A percentile compares a stretch with the other conserved stretches of the same genome.
Conservation (phyloP, 495 filamentous ascomycete species). For the Annulohypoxylon maeteangense region DNA sequence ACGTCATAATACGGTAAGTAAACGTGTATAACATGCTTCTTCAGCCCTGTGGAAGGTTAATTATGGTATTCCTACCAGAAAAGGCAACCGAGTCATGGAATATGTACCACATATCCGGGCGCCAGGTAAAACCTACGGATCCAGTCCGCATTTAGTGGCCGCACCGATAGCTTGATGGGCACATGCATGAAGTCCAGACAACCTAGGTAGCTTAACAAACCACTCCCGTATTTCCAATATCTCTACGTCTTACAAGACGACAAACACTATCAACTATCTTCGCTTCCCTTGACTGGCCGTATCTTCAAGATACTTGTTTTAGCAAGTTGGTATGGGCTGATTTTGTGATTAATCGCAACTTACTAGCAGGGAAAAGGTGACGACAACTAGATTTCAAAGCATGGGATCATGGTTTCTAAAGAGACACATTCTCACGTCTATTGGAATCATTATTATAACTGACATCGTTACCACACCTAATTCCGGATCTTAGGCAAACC, state of each 20-base stretch:
- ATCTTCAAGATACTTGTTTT: conserved; percentile 2
- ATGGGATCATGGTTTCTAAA: neutral
- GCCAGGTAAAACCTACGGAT: neutral
- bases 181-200: neutral
- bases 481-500: neutral
- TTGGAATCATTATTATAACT: neutral
- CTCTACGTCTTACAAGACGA: neutral
- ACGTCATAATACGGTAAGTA: neutral
- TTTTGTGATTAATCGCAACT: conserved; percentile 11
- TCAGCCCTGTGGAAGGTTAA: neutral
- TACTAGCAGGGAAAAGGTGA: conserved; percentile 1
- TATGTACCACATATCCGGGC: neutral
- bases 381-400: neutral
- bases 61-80: neutral
- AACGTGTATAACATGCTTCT: neutral
- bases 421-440: neutral
- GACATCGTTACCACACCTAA: neutral
- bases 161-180: neutral
- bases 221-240: neutral
- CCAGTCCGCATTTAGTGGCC: neutral
- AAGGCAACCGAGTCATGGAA: neutral
- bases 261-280: neutral
- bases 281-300: neutral
- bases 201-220: neutral
- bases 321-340: conserved; percentile 2